phyloP scores from a whole-genome alignment of 2,329 filamentous ascomycete species.

The Xylaria sp. region DNA sequence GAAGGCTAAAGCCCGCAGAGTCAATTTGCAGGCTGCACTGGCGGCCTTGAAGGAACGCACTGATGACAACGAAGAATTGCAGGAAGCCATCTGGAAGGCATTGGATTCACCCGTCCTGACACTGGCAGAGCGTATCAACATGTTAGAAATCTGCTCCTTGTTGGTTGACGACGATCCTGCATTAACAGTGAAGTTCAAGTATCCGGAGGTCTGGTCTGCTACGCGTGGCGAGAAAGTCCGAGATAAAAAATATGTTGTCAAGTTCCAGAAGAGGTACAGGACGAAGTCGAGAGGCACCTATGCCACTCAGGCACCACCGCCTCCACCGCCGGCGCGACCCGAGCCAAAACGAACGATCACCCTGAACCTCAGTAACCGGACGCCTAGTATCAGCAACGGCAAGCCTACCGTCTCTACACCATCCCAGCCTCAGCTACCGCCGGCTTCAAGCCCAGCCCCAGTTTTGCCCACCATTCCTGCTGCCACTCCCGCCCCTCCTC shows the following conservation, averaged over 20 bases:
- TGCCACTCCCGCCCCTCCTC: constrained; percentile 12
- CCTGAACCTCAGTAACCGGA: constrained; percentile 42
- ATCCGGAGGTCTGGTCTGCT: constrained; percentile 53
- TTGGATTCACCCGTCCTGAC: constrained; percentile 54
- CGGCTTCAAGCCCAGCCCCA: constrained; percentile 15
- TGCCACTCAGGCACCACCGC: constrained; percentile 24
- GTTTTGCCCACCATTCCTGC: constrained; percentile 4
- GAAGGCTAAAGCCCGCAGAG: constrained; percentile 53
- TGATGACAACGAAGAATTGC: constrained; percentile 51
- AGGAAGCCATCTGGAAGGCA: constrained; percentile 55
- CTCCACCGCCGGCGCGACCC: constrained; percentile 32
- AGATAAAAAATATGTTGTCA: constrained; percentile 33
- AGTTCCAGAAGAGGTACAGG: constrained; percentile 37
- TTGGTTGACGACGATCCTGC: constrained; percentile 56
- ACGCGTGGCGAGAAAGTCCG: constrained; percentile 36
- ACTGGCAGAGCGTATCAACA: constrained; percentile 54
- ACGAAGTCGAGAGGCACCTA: constrained; percentile 38
- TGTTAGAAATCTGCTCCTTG: constrained; percentile 57
- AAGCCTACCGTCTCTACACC: constrained; percentile 17
- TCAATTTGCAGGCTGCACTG: constrained; percentile 54
- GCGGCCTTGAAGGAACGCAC: constrained; percentile 55
- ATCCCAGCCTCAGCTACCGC: constrained; percentile 14
- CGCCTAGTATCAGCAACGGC: constrained; percentile 31
- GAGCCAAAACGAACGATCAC: constrained; percentile 43
- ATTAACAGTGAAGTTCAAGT: constrained; percentile 52